A percentile compares a stretch with the other conserved stretches of the same genome.
These are phyloP conservation scores for Piromyces finnis DNA, from an alignment of 192 early-diverging fungal species.

Conservation along the genomic window DNA sequence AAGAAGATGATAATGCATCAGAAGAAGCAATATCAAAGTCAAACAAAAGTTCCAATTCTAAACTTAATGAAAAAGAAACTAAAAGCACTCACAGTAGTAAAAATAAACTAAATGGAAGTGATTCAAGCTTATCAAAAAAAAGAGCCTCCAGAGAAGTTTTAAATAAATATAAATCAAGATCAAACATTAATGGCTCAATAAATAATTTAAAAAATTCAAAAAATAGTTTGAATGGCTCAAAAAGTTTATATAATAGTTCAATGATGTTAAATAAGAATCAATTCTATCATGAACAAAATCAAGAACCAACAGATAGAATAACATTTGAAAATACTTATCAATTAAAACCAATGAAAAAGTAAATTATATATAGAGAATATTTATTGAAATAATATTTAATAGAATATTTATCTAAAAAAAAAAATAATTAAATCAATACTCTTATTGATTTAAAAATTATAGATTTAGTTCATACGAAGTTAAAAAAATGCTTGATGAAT, in stretches of 20 bases:
- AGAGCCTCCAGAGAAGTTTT: background rate
- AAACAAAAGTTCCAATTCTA: background rate
- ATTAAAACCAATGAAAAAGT: constrained; percentile 33
- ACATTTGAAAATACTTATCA: constrained; percentile 39
- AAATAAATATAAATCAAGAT: background rate
- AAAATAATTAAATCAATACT: background rate
- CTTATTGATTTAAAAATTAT: constrained; percentile 11
- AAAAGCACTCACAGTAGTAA: background rate
- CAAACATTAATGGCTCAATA: background rate
- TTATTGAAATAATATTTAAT: no score
- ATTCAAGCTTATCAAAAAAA: background rate
- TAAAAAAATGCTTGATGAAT: constrained; percentile 10
- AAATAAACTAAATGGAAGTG: background rate
- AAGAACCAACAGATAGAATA: background rate
- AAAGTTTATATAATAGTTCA: background rate
- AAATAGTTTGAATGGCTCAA: background rate
- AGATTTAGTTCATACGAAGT: constrained; percentile 9
- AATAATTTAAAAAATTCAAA: background rate
- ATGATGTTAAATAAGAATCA: background rate
- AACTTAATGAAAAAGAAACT: background rate
- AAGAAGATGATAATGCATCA: background rate
- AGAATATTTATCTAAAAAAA: no score
- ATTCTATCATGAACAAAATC: background rate
- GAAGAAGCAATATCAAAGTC: background rate
- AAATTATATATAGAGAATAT: no score